These are phyloP conservation scores for Venturia aucupariae DNA, from an alignment of 2,329 filamentous ascomycete genomes.

Conservation along the genomic window DNA sequence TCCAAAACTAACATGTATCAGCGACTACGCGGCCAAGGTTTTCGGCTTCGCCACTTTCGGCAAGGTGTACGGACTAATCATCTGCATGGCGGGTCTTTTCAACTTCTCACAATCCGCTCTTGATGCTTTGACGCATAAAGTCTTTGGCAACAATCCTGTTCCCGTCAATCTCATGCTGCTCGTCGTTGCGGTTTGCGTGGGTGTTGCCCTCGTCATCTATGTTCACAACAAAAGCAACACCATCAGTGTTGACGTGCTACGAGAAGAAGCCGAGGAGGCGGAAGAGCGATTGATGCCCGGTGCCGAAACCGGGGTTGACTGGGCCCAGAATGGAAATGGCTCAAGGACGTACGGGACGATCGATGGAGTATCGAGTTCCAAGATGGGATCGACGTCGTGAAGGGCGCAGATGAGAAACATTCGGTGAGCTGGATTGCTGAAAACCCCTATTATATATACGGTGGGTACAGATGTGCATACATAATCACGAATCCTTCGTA, in stretches of 20 bases:
- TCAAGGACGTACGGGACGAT: background rate
- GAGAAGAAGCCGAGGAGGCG: slow-evolving; percentile 37
- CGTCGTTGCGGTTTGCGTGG: slow-evolving; percentile 51
- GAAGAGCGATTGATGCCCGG: slow-evolving; percentile 29
- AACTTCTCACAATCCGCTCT: slow-evolving; percentile 78
- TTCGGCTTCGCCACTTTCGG: slow-evolving; percentile 88
- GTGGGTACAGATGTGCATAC: too few relatives aligned
- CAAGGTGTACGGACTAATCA: slow-evolving; percentile 87
- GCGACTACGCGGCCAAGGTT: slow-evolving; percentile 80
- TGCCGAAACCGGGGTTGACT: background rate
- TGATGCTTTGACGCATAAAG: slow-evolving; percentile 66
- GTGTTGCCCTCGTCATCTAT: slow-evolving; percentile 55
- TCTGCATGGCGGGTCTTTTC: slow-evolving; percentile 72
- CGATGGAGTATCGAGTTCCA: background rate
- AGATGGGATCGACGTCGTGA: background rate
- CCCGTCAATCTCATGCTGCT: slow-evolving; percentile 68
- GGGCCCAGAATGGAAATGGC: background rate
- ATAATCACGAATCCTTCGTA: too few relatives aligned
- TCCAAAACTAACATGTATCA: slow-evolving; percentile 18
- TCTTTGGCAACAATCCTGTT: slow-evolving; percentile 62
- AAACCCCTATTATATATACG: too few relatives aligned
- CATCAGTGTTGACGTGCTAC: slow-evolving; percentile 33
- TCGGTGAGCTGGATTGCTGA: background rate
- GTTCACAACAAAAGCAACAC: slow-evolving; percentile 46
- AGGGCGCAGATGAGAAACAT: background rate